Conservation (phyloP, 257 asterid species). For the Mitragyna speciosa region DNA sequence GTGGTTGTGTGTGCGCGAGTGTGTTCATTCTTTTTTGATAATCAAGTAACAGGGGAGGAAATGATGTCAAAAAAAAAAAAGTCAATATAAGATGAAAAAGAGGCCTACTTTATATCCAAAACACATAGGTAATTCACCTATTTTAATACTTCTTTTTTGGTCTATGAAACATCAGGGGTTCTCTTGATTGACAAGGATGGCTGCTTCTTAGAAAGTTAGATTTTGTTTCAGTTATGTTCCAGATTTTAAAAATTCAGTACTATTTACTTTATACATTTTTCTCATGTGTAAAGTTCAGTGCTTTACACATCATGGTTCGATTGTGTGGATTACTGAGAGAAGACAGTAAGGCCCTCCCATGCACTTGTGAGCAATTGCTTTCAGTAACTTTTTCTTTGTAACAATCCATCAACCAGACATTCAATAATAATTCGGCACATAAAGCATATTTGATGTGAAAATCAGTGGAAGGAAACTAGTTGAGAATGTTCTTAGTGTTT, state of each 20-base stretch:
- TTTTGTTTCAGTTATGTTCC: neutral
- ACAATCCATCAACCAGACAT: neutral
- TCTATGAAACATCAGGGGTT: neutral
- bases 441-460: neutral
- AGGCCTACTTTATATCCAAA: neutral
- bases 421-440: neutral
- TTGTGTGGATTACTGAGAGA: neutral
- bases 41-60: too few species aligned
- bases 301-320: neutral
- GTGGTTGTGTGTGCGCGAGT: too few species aligned
- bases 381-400: neutral
- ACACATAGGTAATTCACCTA: neutral
- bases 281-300: neutral
- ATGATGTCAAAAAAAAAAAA: too few species aligned
- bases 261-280: neutral
- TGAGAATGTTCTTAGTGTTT: neutral
- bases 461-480: neutral
- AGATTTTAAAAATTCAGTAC: neutral
- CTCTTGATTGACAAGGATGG: slow-evolving; percentile 17
- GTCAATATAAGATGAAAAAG: neutral
- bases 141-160: neutral
- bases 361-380: neutral
- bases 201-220: slow-evolving; percentile 8
- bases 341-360: neutral
- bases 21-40: too few species aligned